Base-by-base conservation (phyloP, 768 basidiomycete genomes). In the Rhodosporidiobolus sp. region DNA sequence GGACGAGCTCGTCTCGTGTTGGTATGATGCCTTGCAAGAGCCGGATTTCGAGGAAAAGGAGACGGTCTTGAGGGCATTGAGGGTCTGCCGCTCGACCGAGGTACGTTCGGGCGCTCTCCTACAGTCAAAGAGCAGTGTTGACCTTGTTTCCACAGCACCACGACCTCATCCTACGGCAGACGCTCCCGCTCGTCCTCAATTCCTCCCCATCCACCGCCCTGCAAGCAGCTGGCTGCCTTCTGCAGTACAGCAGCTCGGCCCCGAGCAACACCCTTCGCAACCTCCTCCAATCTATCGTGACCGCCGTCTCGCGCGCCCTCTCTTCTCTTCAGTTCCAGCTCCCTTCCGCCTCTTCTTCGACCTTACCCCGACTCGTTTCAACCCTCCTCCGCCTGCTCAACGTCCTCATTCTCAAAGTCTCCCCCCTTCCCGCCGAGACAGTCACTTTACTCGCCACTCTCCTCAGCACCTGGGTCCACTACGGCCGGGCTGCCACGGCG, bases 361-460 rank as follows among this genome's bases (percentile, higher is more conserved):
- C 32, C 20, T 30, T 48, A 11, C 58, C 48, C 32, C 66, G 65
- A 2, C 52, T 75, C 74, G 67, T 59, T 32, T 57, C 66, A 17
- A 71, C 69, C 34, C 56, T 32, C 14, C 38, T 75, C 22, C 69
- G 70, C 14, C 38, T 75, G 3, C 66, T 75, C 65, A 65, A 22
- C 63, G n/a, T 28, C 7, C 16, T 68, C 49, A 14, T 62, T 14
- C 24, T 54, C 46, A 71, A 69, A 22, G 3, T 61, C 4, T 38
- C 72, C 0, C 22, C 59, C 0, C 28, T 69, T 0, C 3, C 58
- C 0, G 1, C 20, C n/a, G 74, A 71, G 16, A 26, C 19, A 3
- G 22, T 46, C 19, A 50, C 48, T 1, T 5, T 24, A 1, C 0
- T 65, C 24, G 55, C 34, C 2, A 10, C 52, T 4, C 2, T 53